A percentile compares a stretch with the other conserved stretches of the same genome.
Evolutionary conservation across 1,139 yeast genomes (phyloP).

Genomic region (Sugiyamaella castrensis): DNA sequence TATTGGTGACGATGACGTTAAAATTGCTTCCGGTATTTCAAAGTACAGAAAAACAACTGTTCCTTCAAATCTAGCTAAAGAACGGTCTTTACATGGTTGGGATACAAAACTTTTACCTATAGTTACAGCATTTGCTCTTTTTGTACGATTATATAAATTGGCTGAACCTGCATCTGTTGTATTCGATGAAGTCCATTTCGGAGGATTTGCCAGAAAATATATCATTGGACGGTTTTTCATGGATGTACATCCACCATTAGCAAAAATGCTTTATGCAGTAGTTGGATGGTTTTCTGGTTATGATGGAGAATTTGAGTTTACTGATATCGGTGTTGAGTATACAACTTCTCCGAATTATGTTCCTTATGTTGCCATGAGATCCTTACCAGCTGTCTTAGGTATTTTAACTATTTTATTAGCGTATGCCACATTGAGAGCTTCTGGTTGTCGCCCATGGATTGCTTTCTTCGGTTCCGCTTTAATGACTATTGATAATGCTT

Average conservation of each 20-base stretch:
- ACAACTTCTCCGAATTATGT: slow-evolving; percentile 55
- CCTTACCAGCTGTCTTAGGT: slow-evolving; percentile 81
- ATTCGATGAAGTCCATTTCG: slow-evolving; percentile 81
- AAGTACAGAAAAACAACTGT: slow-evolving; percentile 46
- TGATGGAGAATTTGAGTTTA: slow-evolving; percentile 87
- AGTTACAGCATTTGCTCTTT: slow-evolving; percentile 53
- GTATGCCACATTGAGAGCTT: slow-evolving; percentile 77
- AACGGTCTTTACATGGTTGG: slow-evolving; percentile 30
- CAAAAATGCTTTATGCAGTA: slow-evolving; percentile 84
- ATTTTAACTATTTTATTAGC: slow-evolving; percentile 71
- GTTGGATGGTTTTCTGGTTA: slow-evolving; percentile 90
- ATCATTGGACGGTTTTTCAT: slow-evolving; percentile 69
- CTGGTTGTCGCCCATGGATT: slow-evolving; percentile 80
- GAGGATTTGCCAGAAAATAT: slow-evolving; percentile 66
- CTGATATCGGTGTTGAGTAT: slow-evolving; percentile 83
- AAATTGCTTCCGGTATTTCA: neutral
- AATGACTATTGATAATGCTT: slow-evolving; percentile 79
- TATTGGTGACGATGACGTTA: too few species aligned
- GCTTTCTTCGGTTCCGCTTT: slow-evolving; percentile 65
- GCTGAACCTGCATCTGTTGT: slow-evolving; percentile 77
- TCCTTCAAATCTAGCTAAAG: slow-evolving; percentile 38
- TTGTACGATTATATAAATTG: slow-evolving; percentile 60
- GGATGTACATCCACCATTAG: slow-evolving; percentile 97
- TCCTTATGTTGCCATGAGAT: slow-evolving; percentile 86
- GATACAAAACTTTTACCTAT: slow-evolving; percentile 42